Evolutionary conservation across 208 protist genomes (phyloP), one percentile per base, ranked within the genome.

Genomic region (Wallacemonas collosoma): DNA sequence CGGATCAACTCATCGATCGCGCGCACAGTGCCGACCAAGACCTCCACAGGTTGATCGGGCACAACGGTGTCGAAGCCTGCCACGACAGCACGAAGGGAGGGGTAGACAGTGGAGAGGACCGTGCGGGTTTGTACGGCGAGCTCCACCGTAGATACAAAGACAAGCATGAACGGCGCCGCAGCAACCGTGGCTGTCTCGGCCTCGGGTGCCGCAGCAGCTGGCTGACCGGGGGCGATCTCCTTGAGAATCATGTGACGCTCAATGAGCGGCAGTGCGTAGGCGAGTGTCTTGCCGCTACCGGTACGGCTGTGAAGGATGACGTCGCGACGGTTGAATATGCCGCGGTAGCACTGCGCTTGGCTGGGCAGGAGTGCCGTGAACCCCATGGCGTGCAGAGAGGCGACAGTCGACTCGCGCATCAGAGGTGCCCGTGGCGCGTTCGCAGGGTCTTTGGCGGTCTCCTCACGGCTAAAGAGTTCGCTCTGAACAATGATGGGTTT

Each of bases 211-310:
- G 15, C 56, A 11, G 56, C 55, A 39, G 63, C 36, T 2, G 26
- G 2, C 5, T 67, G 35, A 36, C 48, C 7, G 36, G 50, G 44
- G 7, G 51, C 39, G 40, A 56, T 56, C 17, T 74, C 51, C 14
- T 90, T 86, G 5, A 93, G 36, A 38, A 94, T 82, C 4, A 89
- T 71, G 67, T 94, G 88, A 5, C 93, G 86, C 76, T 95, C 89
- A 56, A 98, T 86, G 57, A 97, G 81, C 6, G 99, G 99, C 12
- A 99, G 94, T 9, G 99, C 89, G 83, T 99, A 99, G 14, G 98
- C 98, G 1, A 99, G 77, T 43, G 99, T 99, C 86, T 99, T 99
- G 39, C 98, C 98, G 71, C 85, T 95, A 63, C 97, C 96, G 39
- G 96, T 99, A 72, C 95, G 92, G 68, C 95, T 96, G 80, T 98